Evolutionary conservation across 805 yeast species (phyloP).

Genomic region (Candida hungchunana): DNA sequence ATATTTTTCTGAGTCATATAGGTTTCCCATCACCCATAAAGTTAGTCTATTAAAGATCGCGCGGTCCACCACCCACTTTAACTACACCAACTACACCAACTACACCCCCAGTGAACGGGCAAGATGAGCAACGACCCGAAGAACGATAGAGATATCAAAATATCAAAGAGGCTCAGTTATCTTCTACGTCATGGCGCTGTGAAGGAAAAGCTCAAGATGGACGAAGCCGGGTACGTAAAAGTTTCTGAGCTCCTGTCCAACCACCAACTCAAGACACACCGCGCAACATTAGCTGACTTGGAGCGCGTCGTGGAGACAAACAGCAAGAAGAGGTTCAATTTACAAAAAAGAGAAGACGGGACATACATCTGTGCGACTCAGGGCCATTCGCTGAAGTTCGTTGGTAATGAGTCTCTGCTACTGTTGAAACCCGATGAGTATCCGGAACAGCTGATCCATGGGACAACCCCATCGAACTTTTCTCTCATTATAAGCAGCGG

Average conservation of each 20-base stretch:
- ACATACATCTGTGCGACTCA: constrained; percentile 78
- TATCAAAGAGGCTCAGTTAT: constrained; percentile 73
- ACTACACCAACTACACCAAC: too few species aligned
- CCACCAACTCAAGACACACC: constrained; percentile 52
- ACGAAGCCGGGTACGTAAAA: constrained; percentile 60
- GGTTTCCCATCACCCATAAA: neutral
- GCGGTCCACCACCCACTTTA: too few species aligned
- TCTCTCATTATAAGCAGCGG: constrained; percentile 43
- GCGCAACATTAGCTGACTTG: constrained; percentile 55
- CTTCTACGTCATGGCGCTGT: constrained; percentile 84
- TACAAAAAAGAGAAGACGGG: constrained; percentile 31
- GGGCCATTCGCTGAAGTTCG: constrained; percentile 69
- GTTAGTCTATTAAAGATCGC: too few species aligned
- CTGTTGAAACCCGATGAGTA: constrained; percentile 38
- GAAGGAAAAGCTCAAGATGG: constrained; percentile 61
- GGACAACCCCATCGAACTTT: constrained; percentile 57
- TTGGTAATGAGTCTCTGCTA: constrained; percentile 39
- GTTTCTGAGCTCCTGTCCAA: constrained; percentile 51
- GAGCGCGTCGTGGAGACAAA: constrained; percentile 56
- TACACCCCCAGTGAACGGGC: too few species aligned
- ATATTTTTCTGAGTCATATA: too few species aligned
- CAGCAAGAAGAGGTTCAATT: constrained; percentile 65
- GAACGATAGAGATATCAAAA: constrained; percentile 43
- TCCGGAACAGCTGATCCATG: constrained; percentile 67
- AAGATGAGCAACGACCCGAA: too few species aligned